Base-by-base conservation (phyloP, 306 rosid species). In the Senna tora region DNA sequence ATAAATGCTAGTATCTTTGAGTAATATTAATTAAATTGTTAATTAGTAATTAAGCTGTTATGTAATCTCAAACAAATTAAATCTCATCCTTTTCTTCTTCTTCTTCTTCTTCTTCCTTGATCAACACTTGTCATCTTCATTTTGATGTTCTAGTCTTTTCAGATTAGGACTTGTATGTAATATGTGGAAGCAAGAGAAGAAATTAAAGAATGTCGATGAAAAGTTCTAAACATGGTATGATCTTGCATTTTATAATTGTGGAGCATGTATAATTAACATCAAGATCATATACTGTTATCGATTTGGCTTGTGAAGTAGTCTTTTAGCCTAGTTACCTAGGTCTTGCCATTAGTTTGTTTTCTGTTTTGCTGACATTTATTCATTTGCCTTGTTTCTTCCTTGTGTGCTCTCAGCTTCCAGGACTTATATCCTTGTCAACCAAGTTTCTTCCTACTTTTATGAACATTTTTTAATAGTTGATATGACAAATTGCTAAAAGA, bases 401-500 rank as follows among this genome's bases (percentile, higher is more conserved):
- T 34, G 39, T 76, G 62, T 21, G 58, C 34, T 75, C 77, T 67
- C 96, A 92, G 98, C 91, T 92, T 34, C 88, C 98, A 0, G 98
- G 96, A 66, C 76, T 92, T 41, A 69, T 90, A 47, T 86, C 95
- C 34, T 73, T 92, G 86, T 88, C 92, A 10, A 63, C 79, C 71
- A 90, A 84, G 76, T 71, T 92, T 41, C 33, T 92, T 47, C 98
- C 98, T 59, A 88, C 83, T 39, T 61, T 90, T 54, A 86, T 92
- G 86, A 86, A 90, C 81, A 74, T 92, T 57, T n/a, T n/a, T n/a
- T n/a, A n/a, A n/a, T n/a, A n/a, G n/a, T n/a, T n/a, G n/a, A n/a
- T n/a, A n/a, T n/a, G n/a, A n/a, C n/a, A n/a, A n/a, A n/a, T n/a
- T n/a, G n/a, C n/a, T n/a, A n/a, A n/a, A n/a, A n/a, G n/a, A n/a